Conservation (phyloP, 768 basidiomycete genomes). For the Lactarius hengduanensis region DNA sequence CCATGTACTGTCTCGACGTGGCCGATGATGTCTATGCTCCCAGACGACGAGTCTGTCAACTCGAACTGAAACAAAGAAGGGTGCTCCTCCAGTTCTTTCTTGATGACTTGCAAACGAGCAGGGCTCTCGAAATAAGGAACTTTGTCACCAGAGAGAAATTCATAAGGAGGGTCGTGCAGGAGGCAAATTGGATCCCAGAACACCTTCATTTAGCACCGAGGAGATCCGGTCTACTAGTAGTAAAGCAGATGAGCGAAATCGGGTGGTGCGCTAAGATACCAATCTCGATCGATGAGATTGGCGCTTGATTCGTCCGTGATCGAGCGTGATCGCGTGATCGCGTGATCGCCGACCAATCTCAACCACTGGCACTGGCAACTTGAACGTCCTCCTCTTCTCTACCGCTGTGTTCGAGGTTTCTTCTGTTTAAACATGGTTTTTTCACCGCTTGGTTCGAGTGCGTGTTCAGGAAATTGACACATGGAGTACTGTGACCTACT, state of each 20-base stretch:
- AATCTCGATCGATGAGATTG: background rate
- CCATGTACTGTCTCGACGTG: conserved; percentile 32
- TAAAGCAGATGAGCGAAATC: background rate
- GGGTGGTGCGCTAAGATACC: background rate
- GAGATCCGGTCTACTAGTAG: background rate
- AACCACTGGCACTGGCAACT: no score
- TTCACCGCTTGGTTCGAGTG: background rate
- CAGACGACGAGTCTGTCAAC: conserved; percentile 10
- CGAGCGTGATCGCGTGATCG: no score
- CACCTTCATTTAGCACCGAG: conserved; percentile 30
- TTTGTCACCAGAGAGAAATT: conserved; percentile 34
- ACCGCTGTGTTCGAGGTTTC: background rate
- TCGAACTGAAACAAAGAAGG: conserved; percentile 24
- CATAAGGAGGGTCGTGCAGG: conserved; percentile 35
- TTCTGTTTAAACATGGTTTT: background rate
- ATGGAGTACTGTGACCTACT: background rate
- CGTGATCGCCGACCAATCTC: no score
- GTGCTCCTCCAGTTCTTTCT: conserved; percentile 27
- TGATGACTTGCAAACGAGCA: conserved; percentile 31
- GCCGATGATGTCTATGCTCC: conserved; percentile 3
- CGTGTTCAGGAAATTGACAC: background rate
- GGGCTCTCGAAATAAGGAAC: conserved; percentile 37
- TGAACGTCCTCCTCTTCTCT: background rate
- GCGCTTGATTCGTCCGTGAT: background rate
- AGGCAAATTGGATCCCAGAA: conserved; percentile 30